Evolutionary conservation across 495 filamentous ascomycete species (phyloP).

Genomic region (Neurospora cerealis): DNA sequence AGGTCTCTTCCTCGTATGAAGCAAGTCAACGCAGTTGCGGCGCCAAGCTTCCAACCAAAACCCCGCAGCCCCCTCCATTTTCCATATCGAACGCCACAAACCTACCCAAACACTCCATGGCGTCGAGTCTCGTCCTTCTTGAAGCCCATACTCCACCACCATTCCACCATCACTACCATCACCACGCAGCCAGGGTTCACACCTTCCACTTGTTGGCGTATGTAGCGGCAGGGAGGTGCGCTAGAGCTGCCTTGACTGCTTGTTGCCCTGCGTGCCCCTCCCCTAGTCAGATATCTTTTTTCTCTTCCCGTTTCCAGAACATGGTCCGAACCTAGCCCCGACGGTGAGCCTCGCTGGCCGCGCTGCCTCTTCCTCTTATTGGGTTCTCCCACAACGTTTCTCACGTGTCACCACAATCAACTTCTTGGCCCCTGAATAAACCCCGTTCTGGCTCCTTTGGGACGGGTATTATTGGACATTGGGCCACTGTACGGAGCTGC

Average conservation of each 20-base stretch:
- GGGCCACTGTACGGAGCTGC: background rate
- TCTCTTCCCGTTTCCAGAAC: background rate
- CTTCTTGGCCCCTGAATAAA: background rate
- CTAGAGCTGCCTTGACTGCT: background rate
- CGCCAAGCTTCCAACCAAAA: background rate
- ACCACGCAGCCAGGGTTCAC: background rate
- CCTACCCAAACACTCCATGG: background rate
- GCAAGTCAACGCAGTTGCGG: background rate
- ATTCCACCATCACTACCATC: background rate
- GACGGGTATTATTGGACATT: background rate
- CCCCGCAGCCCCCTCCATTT: background rate
- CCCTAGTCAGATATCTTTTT: background rate
- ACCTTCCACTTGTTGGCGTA: background rate
- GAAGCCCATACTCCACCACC: background rate
- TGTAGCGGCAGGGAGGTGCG: background rate
- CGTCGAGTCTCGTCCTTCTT: background rate
- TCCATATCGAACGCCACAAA: background rate
- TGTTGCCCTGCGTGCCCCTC: background rate
- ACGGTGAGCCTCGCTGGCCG: background rate
- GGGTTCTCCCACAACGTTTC: background rate
- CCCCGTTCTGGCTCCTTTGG: background rate
- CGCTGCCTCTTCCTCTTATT: background rate
- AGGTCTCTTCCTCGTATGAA: background rate
- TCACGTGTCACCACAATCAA: background rate
- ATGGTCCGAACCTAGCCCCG: background rate